phyloP scores from a whole-genome alignment of 2,329 filamentous ascomycete genomes.

The Aspergillus sojae region DNA sequence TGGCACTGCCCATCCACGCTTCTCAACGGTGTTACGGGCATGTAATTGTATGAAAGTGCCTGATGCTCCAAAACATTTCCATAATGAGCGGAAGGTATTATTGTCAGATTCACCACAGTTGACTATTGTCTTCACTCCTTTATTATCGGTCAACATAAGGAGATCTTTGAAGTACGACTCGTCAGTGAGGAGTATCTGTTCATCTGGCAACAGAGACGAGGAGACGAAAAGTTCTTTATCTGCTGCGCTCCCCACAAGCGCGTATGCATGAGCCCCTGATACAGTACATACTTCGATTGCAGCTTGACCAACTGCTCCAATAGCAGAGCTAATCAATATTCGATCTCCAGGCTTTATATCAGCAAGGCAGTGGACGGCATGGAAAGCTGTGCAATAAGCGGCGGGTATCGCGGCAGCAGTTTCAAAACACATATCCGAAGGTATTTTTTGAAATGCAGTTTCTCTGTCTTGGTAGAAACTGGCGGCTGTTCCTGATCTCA shows the following conservation, averaged over 20 bases:
- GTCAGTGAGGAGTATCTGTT: slow-evolving; percentile 17
- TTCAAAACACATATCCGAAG: slow-evolving; percentile 23
- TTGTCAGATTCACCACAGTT: slow-evolving; percentile 7
- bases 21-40: neutral
- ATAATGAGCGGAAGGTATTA: neutral
- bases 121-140: slow-evolving; percentile 12
- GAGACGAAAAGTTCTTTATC: neutral
- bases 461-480: neutral
- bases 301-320: slow-evolving; percentile 26
- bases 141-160: slow-evolving; percentile 12
- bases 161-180: slow-evolving; percentile 5
- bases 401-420: slow-evolving; percentile 25
- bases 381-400: slow-evolving; percentile 26
- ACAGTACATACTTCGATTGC: slow-evolving; percentile 22
- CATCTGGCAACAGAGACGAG: slow-evolving; percentile 12
- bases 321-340: slow-evolving; percentile 35
- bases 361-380: slow-evolving; percentile 23
- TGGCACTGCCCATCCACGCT: neutral
- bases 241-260: slow-evolving; percentile 12
- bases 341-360: slow-evolving; percentile 20
- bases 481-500: slow-evolving; percentile 7
- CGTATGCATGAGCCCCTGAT: slow-evolving; percentile 13
- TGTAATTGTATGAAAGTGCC: slow-evolving; percentile 36
- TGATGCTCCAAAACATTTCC: neutral
- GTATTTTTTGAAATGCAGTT: slow-evolving; percentile 25